These are phyloP conservation scores for Samsoniella hepiali DNA, from an alignment of 2,329 filamentous ascomycete genomes.

Conservation along the genomic window DNA sequence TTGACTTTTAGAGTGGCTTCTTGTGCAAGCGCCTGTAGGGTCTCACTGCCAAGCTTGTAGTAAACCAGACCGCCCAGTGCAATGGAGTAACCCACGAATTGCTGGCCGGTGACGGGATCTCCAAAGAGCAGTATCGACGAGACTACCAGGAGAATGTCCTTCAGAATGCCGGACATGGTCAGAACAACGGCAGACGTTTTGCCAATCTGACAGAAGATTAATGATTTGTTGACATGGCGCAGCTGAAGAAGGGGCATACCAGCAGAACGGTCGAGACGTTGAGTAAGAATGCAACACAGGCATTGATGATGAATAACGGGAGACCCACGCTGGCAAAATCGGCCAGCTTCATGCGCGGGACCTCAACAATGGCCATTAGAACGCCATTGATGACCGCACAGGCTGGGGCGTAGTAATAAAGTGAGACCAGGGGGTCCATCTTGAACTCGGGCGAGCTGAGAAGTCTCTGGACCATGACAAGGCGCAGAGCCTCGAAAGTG, in stretches of 20 bases:
- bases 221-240: constrained; percentile 26
- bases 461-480: constrained; percentile 81
- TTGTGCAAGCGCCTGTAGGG: background rate
- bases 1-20: constrained; percentile 4
- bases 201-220: constrained; percentile 61
- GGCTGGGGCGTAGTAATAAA: constrained; percentile 86
- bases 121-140: constrained; percentile 81
- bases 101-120: constrained; percentile 68
- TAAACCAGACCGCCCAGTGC: constrained; percentile 73
- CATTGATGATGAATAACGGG: constrained; percentile 70
- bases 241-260: constrained; percentile 49
- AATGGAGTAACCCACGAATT: constrained; percentile 82
- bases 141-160: constrained; percentile 78
- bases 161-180: constrained; percentile 82
- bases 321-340: constrained; percentile 73
- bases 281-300: constrained; percentile 72
- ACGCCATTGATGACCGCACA: constrained; percentile 79
- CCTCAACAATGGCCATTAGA: constrained; percentile 70
- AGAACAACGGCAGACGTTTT: constrained; percentile 84
- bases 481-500: constrained; percentile 75
- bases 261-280: constrained; percentile 85
- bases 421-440: constrained; percentile 85
- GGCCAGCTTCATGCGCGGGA: constrained; percentile 64
- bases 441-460: constrained; percentile 82
- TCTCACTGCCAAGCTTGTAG: constrained; percentile 68